Evolutionary conservation across 2,329 filamentous ascomycete species (phyloP).

Genomic region (Beauveria australis): DNA sequence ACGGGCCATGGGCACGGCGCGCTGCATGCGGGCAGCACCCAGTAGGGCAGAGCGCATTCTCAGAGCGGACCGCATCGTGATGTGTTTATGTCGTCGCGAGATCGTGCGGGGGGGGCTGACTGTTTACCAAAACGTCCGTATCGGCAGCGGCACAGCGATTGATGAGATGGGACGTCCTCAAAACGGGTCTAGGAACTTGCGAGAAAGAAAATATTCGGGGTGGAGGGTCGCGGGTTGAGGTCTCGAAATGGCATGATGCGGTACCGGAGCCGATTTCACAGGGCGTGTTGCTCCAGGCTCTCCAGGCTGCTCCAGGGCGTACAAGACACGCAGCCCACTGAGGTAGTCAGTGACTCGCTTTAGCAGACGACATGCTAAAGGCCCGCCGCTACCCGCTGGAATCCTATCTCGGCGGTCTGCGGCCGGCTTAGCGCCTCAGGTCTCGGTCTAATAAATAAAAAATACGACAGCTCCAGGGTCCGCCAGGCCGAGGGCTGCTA

Average conservation of each 20-base stretch:
- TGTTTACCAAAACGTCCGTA: not conserved
- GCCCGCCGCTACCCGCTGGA: constrained; percentile 14
- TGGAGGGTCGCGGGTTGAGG: not conserved
- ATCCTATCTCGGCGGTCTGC: constrained; percentile 5
- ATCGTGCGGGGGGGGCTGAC: not conserved
- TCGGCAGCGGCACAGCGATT: not conserved
- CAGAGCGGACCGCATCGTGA: constrained; percentile 9
- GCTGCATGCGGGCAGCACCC: constrained; percentile 29
- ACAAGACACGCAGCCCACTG: not conserved
- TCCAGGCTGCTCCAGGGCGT: not conserved
- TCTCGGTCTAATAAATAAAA: not conserved
- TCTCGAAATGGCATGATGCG: constrained; percentile 3
- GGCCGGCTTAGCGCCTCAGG: not conserved
- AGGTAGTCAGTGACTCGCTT: constrained; percentile 1
- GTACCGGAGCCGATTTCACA: constrained; percentile 1
- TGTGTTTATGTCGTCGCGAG: not conserved
- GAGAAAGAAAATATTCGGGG: not conserved
- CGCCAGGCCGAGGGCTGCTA: too few relatives aligned
- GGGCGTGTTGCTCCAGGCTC: not conserved
- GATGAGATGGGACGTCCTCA: not conserved
- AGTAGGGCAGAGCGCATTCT: constrained; percentile 27
- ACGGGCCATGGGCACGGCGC: constrained; percentile 23
- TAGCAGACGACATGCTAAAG: not conserved
- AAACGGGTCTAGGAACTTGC: not conserved
- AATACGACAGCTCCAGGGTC: not conserved